Base-by-base conservation (phyloP, 1,284 basidiomycete genomes). In the Boletus smithii region DNA sequence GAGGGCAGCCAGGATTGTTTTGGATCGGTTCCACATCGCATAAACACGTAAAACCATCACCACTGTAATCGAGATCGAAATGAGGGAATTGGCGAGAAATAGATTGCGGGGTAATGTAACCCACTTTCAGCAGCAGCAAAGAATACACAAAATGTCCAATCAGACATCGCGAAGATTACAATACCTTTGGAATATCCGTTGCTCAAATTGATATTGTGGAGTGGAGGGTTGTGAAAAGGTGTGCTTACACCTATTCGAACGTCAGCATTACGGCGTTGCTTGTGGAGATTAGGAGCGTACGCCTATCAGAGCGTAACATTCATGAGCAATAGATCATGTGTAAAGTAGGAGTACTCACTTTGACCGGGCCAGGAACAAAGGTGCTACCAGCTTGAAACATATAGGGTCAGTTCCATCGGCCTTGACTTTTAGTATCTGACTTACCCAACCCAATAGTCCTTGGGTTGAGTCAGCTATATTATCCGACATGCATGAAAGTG, bases 31-130 rank as follows among this genome's bases (percentile, higher is more conserved):
- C 44, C 31, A 32, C 31, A 32, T 17, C 3, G 31, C 31, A 32
- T 32, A 37, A 1, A 49, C 33, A 13, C 45, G 29, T 10, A 49
- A 14, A 18, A 48, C 32, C 48, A 49, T 49, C 22, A 49, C 27
- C 24, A 46, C 44, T 49, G 9, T 8, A 10, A 14, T 17, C 11
- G n/a, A 34, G 10, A 16, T 20, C 14, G 22, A 26, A 26, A 8
- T 10, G 10, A 26, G 10, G 24, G 24, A 26, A 26, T 26, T 7
- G 10, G 24, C 24, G n/a, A n/a, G n/a, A n/a, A n/a, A n/a, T n/a
- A n/a, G n/a, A 26, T 26, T 8, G 24, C 24, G n/a, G n/a, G n/a
- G n/a, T n/a, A n/a, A n/a, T 10, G 7, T 5, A 36, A 41, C 48
- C 35, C 18, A 49, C 48, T 8, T 8, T 49, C 48, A 24, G 17